These are phyloP conservation scores for Phytophthora pinifolia DNA, from an alignment of 352 stramenopile genomes.

Conservation along the genomic window DNA sequence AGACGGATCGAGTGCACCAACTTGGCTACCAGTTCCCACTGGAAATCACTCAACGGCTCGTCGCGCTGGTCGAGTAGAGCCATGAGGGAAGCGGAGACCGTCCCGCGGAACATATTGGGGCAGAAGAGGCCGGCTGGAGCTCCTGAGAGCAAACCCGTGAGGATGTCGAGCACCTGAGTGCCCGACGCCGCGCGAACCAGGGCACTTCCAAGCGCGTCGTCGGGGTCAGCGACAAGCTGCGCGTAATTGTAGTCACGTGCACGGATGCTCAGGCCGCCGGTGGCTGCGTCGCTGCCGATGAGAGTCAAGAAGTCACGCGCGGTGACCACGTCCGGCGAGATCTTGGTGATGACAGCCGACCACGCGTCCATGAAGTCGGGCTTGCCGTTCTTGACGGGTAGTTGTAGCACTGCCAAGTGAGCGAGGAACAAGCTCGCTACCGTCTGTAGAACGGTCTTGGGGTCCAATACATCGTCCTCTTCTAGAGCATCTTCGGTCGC, in stretches of 20 bases:
- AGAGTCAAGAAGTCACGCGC: slow-evolving; percentile 59
- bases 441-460: slow-evolving; percentile 38
- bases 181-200: slow-evolving; percentile 50
- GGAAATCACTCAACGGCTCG: slow-evolving; percentile 41
- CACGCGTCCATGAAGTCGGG: slow-evolving; percentile 75
- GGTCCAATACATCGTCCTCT: slow-evolving; percentile 36
- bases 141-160: slow-evolving; percentile 59
- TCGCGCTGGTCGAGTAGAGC: slow-evolving; percentile 35
- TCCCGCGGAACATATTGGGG: slow-evolving; percentile 74
- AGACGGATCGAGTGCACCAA: slow-evolving; percentile 56
- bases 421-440: slow-evolving; percentile 55
- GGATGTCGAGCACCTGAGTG: slow-evolving; percentile 66
- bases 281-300: slow-evolving; percentile 42
- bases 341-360: slow-evolving; percentile 61
- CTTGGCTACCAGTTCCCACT: slow-evolving; percentile 48
- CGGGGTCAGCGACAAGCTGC: slow-evolving; percentile 52
- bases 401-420: slow-evolving; percentile 51
- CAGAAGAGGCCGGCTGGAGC: slow-evolving; percentile 55
- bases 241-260: slow-evolving; percentile 64
- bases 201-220: slow-evolving; percentile 44
- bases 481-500: slow-evolving; percentile 46
- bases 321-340: slow-evolving; percentile 65
- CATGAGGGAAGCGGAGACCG: slow-evolving; percentile 50
- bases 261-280: slow-evolving; percentile 43
- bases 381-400: slow-evolving; percentile 51